These are phyloP conservation scores for Sporothrix pseudoabietina DNA, from an alignment of 2,329 filamentous ascomycete species.

Conservation along the genomic window DNA sequence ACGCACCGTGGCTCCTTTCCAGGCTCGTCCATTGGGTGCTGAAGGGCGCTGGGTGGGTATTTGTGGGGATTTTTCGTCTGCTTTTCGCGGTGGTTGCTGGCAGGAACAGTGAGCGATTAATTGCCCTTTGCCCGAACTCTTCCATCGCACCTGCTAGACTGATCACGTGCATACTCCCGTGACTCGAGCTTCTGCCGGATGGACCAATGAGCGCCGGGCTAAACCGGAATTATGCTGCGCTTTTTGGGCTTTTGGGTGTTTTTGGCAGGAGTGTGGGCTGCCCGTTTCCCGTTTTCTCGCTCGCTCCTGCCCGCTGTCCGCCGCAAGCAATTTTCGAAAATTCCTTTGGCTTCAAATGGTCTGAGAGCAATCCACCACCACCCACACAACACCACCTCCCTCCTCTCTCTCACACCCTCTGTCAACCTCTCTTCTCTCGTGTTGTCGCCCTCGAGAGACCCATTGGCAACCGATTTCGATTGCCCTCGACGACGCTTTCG, in stretches of 20 bases:
- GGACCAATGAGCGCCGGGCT: slow-evolving; percentile 38
- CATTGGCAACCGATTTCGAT: slow-evolving; percentile 1
- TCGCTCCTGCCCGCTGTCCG: slow-evolving; percentile 34
- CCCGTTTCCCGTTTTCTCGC: slow-evolving; percentile 25
- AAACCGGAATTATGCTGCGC: slow-evolving; percentile 36
- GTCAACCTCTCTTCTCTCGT: slow-evolving; percentile 2
- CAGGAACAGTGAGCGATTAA: slow-evolving; percentile 33
- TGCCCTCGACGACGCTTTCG: slow-evolving; percentile 13
- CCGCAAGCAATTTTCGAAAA: slow-evolving; percentile 31
- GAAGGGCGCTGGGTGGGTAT: background rate
- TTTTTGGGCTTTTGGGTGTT: slow-evolving; percentile 18
- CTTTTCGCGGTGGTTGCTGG: background rate
- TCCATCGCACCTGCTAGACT: background rate
- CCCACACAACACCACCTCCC: slow-evolving; percentile 10
- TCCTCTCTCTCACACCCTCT: background rate
- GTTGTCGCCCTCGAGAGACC: slow-evolving; percentile 7
- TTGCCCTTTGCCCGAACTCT: slow-evolving; percentile 30
- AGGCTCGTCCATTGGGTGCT: background rate
- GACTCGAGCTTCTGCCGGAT: slow-evolving; percentile 28
- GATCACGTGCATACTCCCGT: slow-evolving; percentile 31
- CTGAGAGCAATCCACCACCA: slow-evolving; percentile 33
- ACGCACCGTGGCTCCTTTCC: background rate
- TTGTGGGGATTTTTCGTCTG: slow-evolving; percentile 13
- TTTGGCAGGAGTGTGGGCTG: background rate
- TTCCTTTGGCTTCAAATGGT: slow-evolving; percentile 33